A percentile compares a stretch with the other conserved stretches of the same genome.
Evolutionary conservation across 352 stramenopile genomes (phyloP).

Genomic region (Phytophthora constricta): DNA sequence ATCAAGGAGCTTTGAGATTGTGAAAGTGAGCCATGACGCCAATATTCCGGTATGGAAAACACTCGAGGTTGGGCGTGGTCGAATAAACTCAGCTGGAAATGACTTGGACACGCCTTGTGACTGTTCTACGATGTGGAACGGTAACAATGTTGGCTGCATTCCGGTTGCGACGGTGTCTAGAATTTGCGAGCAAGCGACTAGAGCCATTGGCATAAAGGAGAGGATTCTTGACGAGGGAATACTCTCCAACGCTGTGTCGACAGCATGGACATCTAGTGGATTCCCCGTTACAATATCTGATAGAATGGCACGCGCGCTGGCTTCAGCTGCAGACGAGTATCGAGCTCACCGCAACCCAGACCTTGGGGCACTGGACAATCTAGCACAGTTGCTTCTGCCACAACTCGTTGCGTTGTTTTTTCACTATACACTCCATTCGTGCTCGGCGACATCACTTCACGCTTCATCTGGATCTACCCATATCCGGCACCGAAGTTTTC

Average conservation of each 20-base stretch:
- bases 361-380: slow-evolving; percentile 43
- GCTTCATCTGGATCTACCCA: slow-evolving; percentile 26
- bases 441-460: slow-evolving; percentile 33
- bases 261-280: slow-evolving; percentile 29
- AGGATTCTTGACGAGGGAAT: slow-evolving; percentile 49
- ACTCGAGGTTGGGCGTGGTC: slow-evolving; percentile 24
- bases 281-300: slow-evolving; percentile 30
- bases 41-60: slow-evolving; percentile 77
- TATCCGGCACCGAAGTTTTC: slow-evolving; percentile 55
- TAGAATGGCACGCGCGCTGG: slow-evolving; percentile 28
- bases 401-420: slow-evolving; percentile 46
- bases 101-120: slow-evolving; percentile 27
- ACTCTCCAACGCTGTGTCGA: slow-evolving; percentile 45
- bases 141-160: slow-evolving; percentile 35
- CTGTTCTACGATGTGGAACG: slow-evolving; percentile 52
- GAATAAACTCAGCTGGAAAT: slow-evolving; percentile 15
- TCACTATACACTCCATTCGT: slow-evolving; percentile 48
- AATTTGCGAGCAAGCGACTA: slow-evolving; percentile 45
- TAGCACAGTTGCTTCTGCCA: slow-evolving; percentile 50
- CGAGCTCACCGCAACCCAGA: slow-evolving; percentile 48
- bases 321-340: slow-evolving; percentile 41
- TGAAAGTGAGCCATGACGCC: slow-evolving; percentile 71
- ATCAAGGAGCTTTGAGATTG: slow-evolving; percentile 68
- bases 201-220: slow-evolving; percentile 54
- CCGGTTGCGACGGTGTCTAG: slow-evolving; percentile 32